Evolutionary conservation across 2,329 filamentous ascomycete species (phyloP).

Genomic region (Hymenoscyphus repandus): DNA sequence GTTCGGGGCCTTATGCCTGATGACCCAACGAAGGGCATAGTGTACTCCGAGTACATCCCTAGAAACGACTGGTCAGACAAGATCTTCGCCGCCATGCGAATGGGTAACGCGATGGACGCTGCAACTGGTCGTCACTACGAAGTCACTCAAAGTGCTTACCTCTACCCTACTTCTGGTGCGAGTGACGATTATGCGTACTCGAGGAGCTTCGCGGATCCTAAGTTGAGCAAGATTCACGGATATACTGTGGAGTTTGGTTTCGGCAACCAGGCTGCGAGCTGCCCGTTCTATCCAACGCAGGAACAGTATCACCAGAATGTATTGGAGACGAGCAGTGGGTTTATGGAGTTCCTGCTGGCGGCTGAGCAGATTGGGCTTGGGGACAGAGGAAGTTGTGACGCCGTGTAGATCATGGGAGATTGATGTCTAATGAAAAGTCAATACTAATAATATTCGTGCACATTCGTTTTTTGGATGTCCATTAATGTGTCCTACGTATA

Average conservation of each 20-base stretch:
- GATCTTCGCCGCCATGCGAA: slow-evolving; percentile 30
- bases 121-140: slow-evolving; percentile 35
- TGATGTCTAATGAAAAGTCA: too few species aligned
- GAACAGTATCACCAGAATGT: slow-evolving; percentile 40
- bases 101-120: slow-evolving; percentile 36
- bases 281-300: slow-evolving; percentile 42
- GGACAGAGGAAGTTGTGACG: not conserved
- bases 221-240: slow-evolving; percentile 36
- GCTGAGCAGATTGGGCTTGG: slow-evolving; percentile 20
- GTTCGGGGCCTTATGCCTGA: slow-evolving; percentile 42
- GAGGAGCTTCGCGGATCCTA: slow-evolving; percentile 35
- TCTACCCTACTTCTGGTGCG: slow-evolving; percentile 43
- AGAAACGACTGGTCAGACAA: slow-evolving; percentile 33
- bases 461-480: too few species aligned
- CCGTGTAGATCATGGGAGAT: too few species aligned
- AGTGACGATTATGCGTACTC: slow-evolving; percentile 43
- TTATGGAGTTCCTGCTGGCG: slow-evolving; percentile 41
- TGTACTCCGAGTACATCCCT: slow-evolving; percentile 43
- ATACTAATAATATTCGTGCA: too few species aligned
- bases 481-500: too few species aligned
- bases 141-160: slow-evolving; percentile 34
- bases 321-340: slow-evolving; percentile 39
- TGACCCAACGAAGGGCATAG: slow-evolving; percentile 25
- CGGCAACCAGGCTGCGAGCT: slow-evolving; percentile 29
- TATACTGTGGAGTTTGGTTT: slow-evolving; percentile 45